A percentile compares a stretch with the other conserved stretches of the same genome.
phyloP scores from a whole-genome alignment of 306 rosid genomes.

The Cicer pinnatifidum region DNA sequence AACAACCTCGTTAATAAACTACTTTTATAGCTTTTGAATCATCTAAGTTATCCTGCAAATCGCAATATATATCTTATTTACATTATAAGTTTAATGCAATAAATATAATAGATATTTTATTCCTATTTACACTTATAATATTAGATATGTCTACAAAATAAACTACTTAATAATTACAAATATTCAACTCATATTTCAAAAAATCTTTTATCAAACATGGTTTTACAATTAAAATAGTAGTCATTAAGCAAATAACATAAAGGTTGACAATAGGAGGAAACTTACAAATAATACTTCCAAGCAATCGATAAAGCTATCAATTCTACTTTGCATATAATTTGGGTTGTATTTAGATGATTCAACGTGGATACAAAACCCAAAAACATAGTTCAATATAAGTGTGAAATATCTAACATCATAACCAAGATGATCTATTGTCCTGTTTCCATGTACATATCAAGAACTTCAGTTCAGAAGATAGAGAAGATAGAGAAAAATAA shows the following conservation, averaged over 20 bases:
- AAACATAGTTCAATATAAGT: constrained; percentile 59
- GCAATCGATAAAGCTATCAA: constrained; percentile 61
- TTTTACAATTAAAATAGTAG: too few species aligned
- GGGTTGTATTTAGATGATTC: constrained; percentile 82
- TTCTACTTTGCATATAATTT: constrained; percentile 71
- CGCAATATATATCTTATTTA: too few species aligned
- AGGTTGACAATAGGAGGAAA: background rate
- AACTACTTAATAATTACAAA: too few species aligned
- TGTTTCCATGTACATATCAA: constrained; percentile 44
- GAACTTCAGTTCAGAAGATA: constrained; percentile 21
- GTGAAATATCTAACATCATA: constrained; percentile 71
- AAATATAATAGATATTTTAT: too few species aligned
- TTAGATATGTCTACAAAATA: too few species aligned
- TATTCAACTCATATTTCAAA: too few species aligned
- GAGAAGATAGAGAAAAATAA: background rate
- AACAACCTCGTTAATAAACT: constrained; percentile 72
- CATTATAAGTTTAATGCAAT: too few species aligned
- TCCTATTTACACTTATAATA: too few species aligned
- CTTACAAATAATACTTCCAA: constrained; percentile 70
- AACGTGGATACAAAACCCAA: constrained; percentile 73
- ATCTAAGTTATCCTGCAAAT: constrained; percentile 29
- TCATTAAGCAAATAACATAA: too few species aligned
- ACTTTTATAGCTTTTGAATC: constrained; percentile 71
- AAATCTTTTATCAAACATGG: too few species aligned
- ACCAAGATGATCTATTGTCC: constrained; percentile 95